A percentile compares a stretch with the other conserved stretches of the same genome.
Evolutionary conservation across 2,329 filamentous ascomycete species (phyloP).

Genomic region (Stagonosporopsis vannaccii): DNA sequence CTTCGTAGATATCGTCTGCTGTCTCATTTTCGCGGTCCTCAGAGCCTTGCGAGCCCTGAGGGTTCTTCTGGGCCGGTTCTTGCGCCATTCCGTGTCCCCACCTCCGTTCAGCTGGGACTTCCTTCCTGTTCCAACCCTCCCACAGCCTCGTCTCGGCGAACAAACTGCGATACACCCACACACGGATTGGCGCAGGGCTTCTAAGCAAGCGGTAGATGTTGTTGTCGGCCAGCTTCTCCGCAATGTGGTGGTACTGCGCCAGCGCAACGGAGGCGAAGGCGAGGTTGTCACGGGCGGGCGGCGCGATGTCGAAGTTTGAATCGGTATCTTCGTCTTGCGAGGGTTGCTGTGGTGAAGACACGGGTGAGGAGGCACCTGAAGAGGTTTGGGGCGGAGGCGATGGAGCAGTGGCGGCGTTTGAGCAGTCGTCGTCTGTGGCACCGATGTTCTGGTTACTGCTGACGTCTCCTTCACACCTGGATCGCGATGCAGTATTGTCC

Average conservation of each 20-base stretch:
- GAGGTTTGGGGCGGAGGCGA: background rate
- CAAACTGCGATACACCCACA: constrained; percentile 37
- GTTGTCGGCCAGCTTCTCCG: constrained; percentile 34
- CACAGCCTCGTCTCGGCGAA: constrained; percentile 32
- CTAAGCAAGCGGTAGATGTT: constrained; percentile 34
- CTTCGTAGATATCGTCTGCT: constrained; percentile 20
- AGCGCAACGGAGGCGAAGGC: constrained; percentile 33
- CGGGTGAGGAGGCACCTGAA: background rate
- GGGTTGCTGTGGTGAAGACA: background rate
- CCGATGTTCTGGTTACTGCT: background rate
- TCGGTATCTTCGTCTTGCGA: background rate
- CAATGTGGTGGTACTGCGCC: constrained; percentile 34
- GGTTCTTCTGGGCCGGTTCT: background rate
- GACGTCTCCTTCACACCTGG: background rate
- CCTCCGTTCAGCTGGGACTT: background rate
- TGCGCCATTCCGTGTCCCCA: background rate
- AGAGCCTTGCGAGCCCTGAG: background rate
- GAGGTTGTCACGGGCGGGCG: constrained; percentile 7
- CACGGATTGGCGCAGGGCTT: constrained; percentile 36
- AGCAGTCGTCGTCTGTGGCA: background rate
- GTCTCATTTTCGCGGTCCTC: background rate
- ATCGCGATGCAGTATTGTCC: background rate
- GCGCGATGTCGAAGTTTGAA: background rate
- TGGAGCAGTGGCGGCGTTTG: background rate
- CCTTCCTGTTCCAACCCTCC: constrained; percentile 26